These are phyloP conservation scores for Xylaria polymorpha DNA, from an alignment of 2,329 filamentous ascomycete species.

Conservation along the genomic window DNA sequence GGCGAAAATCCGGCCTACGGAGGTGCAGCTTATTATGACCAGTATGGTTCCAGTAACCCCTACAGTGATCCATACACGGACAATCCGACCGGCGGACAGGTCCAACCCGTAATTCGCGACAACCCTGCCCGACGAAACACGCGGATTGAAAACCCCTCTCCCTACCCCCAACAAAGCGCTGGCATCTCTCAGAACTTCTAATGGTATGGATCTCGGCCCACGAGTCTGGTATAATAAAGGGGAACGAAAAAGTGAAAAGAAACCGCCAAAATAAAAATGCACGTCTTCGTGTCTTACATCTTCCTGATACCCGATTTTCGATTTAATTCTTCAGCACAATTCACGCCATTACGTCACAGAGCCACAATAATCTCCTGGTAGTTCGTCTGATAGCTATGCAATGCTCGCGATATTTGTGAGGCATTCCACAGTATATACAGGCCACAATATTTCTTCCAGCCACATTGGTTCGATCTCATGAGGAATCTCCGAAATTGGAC, in stretches of 20 bases:
- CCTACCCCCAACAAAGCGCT: slow-evolving; percentile 91
- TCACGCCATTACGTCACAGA: slow-evolving; percentile 8
- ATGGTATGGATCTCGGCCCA: not conserved
- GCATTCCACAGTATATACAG: slow-evolving; percentile 17
- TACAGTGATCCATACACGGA: slow-evolving; percentile 70
- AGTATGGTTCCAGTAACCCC: slow-evolving; percentile 68
- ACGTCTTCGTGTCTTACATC: slow-evolving; percentile 12
- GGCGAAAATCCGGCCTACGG: slow-evolving; percentile 64
- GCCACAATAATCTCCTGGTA: not conserved
- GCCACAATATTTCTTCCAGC: slow-evolving; percentile 5
- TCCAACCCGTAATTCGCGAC: slow-evolving; percentile 88
- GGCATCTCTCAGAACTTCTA: slow-evolving; percentile 98
- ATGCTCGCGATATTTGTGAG: slow-evolving; percentile 6
- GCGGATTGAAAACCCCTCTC: slow-evolving; percentile 88
- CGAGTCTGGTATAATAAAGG: not conserved
- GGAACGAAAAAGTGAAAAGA: slow-evolving; percentile 6
- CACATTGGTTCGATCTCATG: not conserved
- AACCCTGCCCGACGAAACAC: slow-evolving; percentile 93
- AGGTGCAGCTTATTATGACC: slow-evolving; percentile 66
- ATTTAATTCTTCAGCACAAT: slow-evolving; percentile 20
- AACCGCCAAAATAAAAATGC: slow-evolving; percentile 22
- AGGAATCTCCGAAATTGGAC: slow-evolving; percentile 6
- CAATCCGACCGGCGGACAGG: slow-evolving; percentile 54
- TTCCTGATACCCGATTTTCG: slow-evolving; percentile 34
- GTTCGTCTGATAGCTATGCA: slow-evolving; percentile 2